Conservation (phyloP, 768 basidiomycete species). For the Cyclocybe cylindracea region DNA sequence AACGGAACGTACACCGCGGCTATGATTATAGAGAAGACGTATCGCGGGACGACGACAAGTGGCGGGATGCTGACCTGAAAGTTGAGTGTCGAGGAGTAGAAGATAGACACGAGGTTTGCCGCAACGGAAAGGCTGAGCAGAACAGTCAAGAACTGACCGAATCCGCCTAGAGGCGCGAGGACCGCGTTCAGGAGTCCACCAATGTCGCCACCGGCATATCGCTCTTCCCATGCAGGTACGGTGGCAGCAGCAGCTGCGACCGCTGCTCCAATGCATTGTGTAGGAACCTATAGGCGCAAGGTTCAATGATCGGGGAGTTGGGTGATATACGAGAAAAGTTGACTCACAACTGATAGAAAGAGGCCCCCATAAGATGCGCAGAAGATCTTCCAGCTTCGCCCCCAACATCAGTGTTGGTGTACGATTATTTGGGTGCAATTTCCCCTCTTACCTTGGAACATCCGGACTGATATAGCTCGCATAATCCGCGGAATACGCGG, state of each 20-base stretch:
- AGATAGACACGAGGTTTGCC: conserved; percentile 77
- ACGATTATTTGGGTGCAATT: background rate
- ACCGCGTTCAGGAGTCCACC: conserved; percentile 75
- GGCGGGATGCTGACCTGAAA: conserved; percentile 68
- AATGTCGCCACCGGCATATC: conserved; percentile 55
- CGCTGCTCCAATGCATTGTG: conserved; percentile 56
- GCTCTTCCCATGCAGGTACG: conserved; percentile 60
- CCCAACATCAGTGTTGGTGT: too few relatives aligned
- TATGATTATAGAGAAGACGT: conserved; percentile 69
- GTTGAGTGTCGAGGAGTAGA: conserved; percentile 77
- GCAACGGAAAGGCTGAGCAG: conserved; percentile 78
- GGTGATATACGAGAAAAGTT: background rate
- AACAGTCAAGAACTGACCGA: conserved; percentile 78
- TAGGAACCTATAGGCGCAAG: conserved; percentile 34
- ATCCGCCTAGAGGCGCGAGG: conserved; percentile 66
- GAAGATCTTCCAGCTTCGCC: conserved; percentile 60
- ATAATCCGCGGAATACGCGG: conserved; percentile 66
- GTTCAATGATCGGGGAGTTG: background rate
- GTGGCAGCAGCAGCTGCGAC: conserved; percentile 54
- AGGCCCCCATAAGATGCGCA: conserved; percentile 69
- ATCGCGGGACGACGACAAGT: conserved; percentile 65
- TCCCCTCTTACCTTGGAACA: conserved; percentile 2
- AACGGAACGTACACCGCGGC: conserved; percentile 58
- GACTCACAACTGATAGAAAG: conserved; percentile 51
- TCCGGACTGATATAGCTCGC: conserved; percentile 54